phyloP scores from a whole-genome alignment of 1,284 basidiomycete species.

The Rhizoctonia solani region DNA sequence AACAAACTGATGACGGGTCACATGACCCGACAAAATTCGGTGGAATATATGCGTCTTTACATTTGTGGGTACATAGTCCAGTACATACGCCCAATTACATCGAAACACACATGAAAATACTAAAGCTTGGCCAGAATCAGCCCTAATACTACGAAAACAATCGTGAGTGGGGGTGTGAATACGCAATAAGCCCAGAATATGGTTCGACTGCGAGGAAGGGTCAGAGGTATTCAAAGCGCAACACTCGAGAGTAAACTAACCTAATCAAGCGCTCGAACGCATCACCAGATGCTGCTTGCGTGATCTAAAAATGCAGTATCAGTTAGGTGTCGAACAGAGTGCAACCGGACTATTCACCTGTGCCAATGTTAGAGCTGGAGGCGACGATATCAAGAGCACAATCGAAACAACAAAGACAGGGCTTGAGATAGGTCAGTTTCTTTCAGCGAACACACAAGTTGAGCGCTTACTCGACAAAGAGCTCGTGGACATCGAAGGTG shows the following conservation, averaged over 20 bases:
- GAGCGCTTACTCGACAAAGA: constrained; percentile 69
- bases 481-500: constrained; percentile 61
- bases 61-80: not conserved
- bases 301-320: constrained; percentile 65
- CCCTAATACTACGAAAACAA: constrained; percentile 74
- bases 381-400: constrained; percentile 74
- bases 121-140: constrained; percentile 51
- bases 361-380: constrained; percentile 80
- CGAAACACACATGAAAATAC: not conserved
- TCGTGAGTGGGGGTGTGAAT: constrained; percentile 78
- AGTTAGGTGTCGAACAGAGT: constrained; percentile 1
- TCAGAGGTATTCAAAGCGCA: constrained; percentile 47
- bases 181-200: constrained; percentile 84
- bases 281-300: constrained; percentile 83
- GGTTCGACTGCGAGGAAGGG: constrained; percentile 55
- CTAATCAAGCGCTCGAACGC: constrained; percentile 86
- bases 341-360: constrained; percentile 55
- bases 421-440: constrained; percentile 50
- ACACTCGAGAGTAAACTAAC: constrained; percentile 41
- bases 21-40: not conserved
- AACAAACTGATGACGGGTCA: constrained; percentile 7
- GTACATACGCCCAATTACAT: not conserved
- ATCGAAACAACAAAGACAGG: constrained; percentile 83
- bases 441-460: constrained; percentile 38
- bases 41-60: not conserved